Evolutionary conservation across 2,329 filamentous ascomycete genomes (phyloP).

Genomic region (Fusarium algeriense): DNA sequence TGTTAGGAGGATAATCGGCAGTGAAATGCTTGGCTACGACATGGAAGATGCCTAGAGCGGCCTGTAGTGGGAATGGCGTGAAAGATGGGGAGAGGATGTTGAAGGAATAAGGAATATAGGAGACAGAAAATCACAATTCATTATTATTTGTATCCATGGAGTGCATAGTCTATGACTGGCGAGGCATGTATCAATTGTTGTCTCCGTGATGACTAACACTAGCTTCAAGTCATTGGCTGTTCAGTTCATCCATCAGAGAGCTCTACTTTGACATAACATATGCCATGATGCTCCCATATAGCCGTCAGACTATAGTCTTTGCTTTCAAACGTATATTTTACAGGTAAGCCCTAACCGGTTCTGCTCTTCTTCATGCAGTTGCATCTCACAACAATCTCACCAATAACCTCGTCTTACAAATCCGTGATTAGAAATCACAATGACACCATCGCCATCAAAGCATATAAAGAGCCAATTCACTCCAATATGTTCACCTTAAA

Average conservation of each 20-base stretch:
- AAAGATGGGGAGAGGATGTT: neutral
- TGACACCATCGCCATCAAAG: neutral
- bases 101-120: neutral
- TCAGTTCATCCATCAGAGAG: neutral
- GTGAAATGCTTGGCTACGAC: neutral
- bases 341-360: neutral
- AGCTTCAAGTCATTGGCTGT: neutral
- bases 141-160: neutral
- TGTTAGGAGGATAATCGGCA: neutral
- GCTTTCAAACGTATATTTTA: neutral
- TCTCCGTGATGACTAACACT: too few species aligned
- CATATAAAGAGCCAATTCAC: neutral
- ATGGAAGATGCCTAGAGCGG: neutral
- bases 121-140: neutral
- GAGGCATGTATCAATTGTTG: neutral
- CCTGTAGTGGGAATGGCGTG: neutral
- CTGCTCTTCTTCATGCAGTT: neutral
- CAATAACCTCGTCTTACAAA: constrained; percentile 5
- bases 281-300: fast-evolving
- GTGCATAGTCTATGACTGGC: neutral
- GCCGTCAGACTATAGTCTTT: neutral
- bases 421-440: constrained; percentile 28
- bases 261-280: neutral
- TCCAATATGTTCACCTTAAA: too few species aligned
- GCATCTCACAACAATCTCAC: neutral